These are phyloP conservation scores for Iris macrosiphon DNA, from an alignment of 106 monocot genomes.

Conservation along the genomic window DNA sequence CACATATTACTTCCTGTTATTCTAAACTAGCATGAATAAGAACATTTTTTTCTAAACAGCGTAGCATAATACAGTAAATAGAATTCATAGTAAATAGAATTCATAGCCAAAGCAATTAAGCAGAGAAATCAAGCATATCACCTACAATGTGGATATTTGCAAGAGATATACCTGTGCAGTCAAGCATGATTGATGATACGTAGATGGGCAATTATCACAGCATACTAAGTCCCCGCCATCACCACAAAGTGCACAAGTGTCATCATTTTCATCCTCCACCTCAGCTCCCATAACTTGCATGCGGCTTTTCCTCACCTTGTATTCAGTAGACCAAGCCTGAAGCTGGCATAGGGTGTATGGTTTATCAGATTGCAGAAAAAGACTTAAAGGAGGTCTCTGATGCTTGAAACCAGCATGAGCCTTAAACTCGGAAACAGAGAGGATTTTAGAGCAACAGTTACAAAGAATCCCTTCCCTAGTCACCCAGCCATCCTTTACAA, in stretches of 20 bases:
- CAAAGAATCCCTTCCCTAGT: constrained; percentile 71
- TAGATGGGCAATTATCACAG: constrained; percentile 90
- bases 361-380: constrained; percentile 61
- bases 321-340: constrained; percentile 86
- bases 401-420: constrained; percentile 54
- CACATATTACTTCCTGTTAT: too few relatives aligned
- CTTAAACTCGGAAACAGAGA: constrained; percentile 70
- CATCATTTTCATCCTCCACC: constrained; percentile 82
- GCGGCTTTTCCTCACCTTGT: constrained; percentile 45
- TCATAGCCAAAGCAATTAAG: too few relatives aligned
- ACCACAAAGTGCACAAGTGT: constrained; percentile 88
- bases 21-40: too few relatives aligned
- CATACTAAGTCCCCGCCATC: constrained; percentile 94
- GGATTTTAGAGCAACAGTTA: constrained; percentile 55
- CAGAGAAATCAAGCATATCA: too few relatives aligned
- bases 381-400: constrained; percentile 40
- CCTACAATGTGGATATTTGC: neutral
- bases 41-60: too few relatives aligned
- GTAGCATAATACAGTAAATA: too few relatives aligned
- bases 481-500: constrained; percentile 69
- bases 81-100: too few relatives aligned
- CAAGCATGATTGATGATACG: constrained; percentile 78
- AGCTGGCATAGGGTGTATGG: constrained; percentile 63
- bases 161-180: constrained; percentile 29
- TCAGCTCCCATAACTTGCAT: constrained; percentile 26